These are phyloP conservation scores for Rhynchospora pubera DNA, from an alignment of 176 grass and related monocot species.

Conservation along the genomic window DNA sequence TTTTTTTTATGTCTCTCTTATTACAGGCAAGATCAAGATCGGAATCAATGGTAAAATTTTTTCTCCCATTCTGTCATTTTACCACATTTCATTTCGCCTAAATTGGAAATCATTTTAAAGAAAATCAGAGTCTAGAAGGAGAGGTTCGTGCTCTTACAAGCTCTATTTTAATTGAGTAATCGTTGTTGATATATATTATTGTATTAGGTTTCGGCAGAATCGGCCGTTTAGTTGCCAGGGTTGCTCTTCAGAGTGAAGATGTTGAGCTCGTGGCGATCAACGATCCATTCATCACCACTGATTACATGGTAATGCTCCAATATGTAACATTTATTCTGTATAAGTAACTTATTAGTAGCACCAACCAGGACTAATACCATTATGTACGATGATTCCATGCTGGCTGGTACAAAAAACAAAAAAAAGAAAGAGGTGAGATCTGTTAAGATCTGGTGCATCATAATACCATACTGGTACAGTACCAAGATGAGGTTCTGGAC, in stretches of 20 bases:
- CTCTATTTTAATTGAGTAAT: no score
- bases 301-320: slow-evolving; percentile 70
- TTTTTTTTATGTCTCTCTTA: neutral
- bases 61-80: neutral
- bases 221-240: slow-evolving; percentile 64
- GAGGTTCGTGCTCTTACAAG: neutral
- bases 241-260: slow-evolving; percentile 69
- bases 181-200: no score
- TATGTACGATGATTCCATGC: neutral
- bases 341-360: neutral
- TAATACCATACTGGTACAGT: neutral
- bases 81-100: neutral
- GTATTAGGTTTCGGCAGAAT: slow-evolving; percentile 66
- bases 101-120: neutral
- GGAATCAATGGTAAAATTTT: slow-evolving; percentile 58
- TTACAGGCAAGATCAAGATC: slow-evolving; percentile 64
- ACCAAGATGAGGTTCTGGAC: neutral
- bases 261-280: slow-evolving; percentile 80
- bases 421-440: neutral
- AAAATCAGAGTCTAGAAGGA: neutral
- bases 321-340: no score
- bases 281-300: slow-evolving; percentile 80
- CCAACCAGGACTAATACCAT: neutral
- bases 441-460: neutral
- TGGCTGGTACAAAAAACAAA: neutral